Evolutionary conservation across 2,329 filamentous ascomycete species (phyloP).

Genomic region (Gnomoniopsis sp.): DNA sequence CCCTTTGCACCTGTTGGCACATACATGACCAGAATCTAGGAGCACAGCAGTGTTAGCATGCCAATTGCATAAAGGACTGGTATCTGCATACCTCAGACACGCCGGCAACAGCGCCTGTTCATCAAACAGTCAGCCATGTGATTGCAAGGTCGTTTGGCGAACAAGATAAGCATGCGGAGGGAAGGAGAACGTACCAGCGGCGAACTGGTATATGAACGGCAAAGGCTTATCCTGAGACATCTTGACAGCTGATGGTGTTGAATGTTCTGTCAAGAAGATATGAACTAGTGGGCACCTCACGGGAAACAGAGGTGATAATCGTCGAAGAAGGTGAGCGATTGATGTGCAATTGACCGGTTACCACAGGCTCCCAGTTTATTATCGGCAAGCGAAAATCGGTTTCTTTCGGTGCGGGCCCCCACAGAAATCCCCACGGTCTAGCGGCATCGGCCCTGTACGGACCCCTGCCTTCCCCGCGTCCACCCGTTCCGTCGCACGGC

Average conservation of each 20-base stretch:
- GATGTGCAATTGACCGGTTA: neutral
- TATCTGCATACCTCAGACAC: slow-evolving; percentile 79
- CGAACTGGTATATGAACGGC: slow-evolving; percentile 93
- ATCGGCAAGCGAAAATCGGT: slow-evolving; percentile 7
- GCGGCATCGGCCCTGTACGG: slow-evolving; percentile 14
- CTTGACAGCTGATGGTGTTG: slow-evolving; percentile 29
- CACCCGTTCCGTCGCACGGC: neutral
- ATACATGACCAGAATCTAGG: slow-evolving; percentile 83
- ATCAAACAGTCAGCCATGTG: slow-evolving; percentile 25
- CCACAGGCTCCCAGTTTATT: neutral
- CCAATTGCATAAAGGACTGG: slow-evolving; percentile 17
- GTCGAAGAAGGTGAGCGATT: neutral
- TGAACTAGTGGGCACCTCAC: neutral
- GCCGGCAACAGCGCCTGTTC: slow-evolving; percentile 82
- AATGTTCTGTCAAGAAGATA: neutral
- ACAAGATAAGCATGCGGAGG: slow-evolving; percentile 18
- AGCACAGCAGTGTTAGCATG: slow-evolving; percentile 21
- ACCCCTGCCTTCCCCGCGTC: slow-evolving; percentile 10
- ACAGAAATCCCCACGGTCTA: slow-evolving; percentile 7
- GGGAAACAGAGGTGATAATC: slow-evolving; percentile 2
- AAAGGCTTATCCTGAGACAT: slow-evolving; percentile 73
- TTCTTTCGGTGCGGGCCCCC: slow-evolving; percentile 4
- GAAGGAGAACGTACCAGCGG: slow-evolving; percentile 63
- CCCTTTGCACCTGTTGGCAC: slow-evolving; percentile 24
- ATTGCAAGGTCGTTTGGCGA: slow-evolving; percentile 19